Conservation (phyloP, 495 filamentous ascomycete species). For the Hypoxylon intermedium region DNA sequence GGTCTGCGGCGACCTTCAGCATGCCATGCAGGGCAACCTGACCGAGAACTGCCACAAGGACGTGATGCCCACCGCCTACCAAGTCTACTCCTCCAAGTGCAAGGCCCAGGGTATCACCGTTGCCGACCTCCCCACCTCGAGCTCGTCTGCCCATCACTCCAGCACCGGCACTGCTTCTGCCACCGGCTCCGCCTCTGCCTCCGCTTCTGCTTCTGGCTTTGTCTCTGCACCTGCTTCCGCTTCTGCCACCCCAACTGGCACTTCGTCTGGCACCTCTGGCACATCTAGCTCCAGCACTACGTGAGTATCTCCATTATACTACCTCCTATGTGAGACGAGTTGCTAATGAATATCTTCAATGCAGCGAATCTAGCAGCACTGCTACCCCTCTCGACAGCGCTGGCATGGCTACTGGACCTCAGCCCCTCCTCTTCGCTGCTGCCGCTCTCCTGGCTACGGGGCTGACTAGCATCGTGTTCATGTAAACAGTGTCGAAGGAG, state of each 20-base stretch:
- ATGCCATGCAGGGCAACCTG: conserved; percentile 42
- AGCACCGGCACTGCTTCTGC: conserved; percentile 24
- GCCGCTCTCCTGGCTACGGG: conserved; percentile 35
- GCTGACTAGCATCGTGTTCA: conserved; percentile 32
- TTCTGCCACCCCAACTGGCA: conserved; percentile 19
- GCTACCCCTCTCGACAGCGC: conserved; percentile 19
- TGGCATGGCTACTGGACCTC: conserved; percentile 26
- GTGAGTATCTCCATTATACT: conserved; percentile 14
- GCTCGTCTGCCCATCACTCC: conserved; percentile 24
- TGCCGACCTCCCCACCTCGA: conserved; percentile 31
- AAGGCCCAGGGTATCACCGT: conserved; percentile 43
- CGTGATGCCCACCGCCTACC: conserved; percentile 35
- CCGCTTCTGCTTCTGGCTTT: conserved; percentile 13
- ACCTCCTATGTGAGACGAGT: not conserved
- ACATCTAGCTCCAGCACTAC: conserved; percentile 19
- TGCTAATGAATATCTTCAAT: conserved; percentile 6
- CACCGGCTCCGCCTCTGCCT: conserved; percentile 13
- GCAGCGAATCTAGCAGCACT: conserved; percentile 16
- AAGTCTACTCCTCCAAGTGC: conserved; percentile 44
- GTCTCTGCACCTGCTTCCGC: conserved; percentile 14
- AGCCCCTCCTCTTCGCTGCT: conserved; percentile 33
- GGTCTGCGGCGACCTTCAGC: conserved; percentile 41
- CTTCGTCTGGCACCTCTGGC: conserved; percentile 7
- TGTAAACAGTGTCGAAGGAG: conserved; percentile 21
- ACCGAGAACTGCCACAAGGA: conserved; percentile 40